Conservation (phyloP, 2,329 filamentous ascomycete genomes). For the Lachnellula hyalina region DNA sequence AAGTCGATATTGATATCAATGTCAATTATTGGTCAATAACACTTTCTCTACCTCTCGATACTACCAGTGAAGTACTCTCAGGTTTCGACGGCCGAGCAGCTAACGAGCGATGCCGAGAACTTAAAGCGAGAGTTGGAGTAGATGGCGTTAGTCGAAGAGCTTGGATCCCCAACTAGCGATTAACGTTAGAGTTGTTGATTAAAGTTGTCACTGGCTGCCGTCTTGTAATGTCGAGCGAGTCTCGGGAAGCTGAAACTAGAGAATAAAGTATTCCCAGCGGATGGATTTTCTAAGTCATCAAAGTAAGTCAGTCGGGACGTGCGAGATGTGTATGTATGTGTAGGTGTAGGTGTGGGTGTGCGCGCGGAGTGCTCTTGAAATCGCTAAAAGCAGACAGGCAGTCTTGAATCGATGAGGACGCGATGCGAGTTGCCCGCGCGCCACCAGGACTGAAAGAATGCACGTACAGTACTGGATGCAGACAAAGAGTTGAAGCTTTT, state of each 20-base stretch:
- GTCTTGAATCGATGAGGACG: conserved; percentile 5
- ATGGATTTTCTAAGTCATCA: no score
- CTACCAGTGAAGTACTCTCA: not conserved
- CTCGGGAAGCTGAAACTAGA: conserved; percentile 30
- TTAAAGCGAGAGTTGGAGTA: not conserved
- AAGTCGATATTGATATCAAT: not conserved
- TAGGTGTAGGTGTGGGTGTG: conserved; percentile 12
- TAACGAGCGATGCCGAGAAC: conserved; percentile 3
- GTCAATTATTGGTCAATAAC: not conserved
- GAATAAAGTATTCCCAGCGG: conserved; percentile 17
- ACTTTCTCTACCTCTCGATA: no score
- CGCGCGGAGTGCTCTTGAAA: not conserved
- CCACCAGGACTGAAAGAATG: conserved; percentile 13
- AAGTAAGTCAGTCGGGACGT: no score
- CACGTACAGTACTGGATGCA: conserved; percentile 24
- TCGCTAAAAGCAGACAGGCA: not conserved
- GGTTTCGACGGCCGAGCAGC: not conserved
- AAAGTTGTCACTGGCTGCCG: conserved; percentile 8
- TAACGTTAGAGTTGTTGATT: conserved; percentile 1
- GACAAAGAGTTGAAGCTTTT: conserved; percentile 29
- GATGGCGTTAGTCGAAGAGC: no score
- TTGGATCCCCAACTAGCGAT: conserved; percentile 9
- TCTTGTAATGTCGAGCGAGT: conserved; percentile 21
- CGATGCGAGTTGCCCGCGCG: not conserved
- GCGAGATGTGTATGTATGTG: no score